phyloP scores from a whole-genome alignment of 371 early-diverging fungal genomes.

The Apophysomyces sp. region DNA sequence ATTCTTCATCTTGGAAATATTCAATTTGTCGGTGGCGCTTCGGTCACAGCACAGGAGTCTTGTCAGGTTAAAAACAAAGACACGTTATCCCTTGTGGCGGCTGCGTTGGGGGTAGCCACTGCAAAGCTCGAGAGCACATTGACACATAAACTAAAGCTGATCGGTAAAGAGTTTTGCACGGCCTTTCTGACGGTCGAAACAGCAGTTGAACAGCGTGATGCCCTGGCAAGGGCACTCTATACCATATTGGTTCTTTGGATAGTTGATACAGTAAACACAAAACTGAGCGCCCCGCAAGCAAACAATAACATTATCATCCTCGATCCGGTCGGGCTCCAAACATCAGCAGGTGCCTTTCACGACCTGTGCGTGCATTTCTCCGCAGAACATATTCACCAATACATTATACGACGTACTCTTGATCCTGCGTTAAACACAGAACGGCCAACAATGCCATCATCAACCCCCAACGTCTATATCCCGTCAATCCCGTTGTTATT shows the following conservation, averaged over 20 bases:
- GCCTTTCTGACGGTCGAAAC: constrained; percentile 75
- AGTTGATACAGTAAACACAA: constrained; percentile 71
- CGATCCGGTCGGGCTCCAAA: constrained; percentile 73
- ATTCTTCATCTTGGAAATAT: constrained; percentile 78
- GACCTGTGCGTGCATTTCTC: constrained; percentile 85
- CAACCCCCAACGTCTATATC: constrained; percentile 7
- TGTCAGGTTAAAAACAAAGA: constrained; percentile 64
- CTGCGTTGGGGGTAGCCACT: constrained; percentile 72
- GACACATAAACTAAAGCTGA: constrained; percentile 59
- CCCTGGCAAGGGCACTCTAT: constrained; percentile 74
- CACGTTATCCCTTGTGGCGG: constrained; percentile 73
- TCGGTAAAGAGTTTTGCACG: constrained; percentile 77
- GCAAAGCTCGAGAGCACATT: constrained; percentile 61
- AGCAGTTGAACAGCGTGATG: constrained; percentile 63
- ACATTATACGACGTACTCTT: constrained; percentile 8
- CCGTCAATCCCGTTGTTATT: constrained; percentile 7
- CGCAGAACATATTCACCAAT: constrained; percentile 79
- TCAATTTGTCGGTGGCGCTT: constrained; percentile 61
- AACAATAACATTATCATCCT: constrained; percentile 68
- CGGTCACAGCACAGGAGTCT: constrained; percentile 39
- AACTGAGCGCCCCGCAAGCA: constrained; percentile 49
- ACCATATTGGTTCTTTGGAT: constrained; percentile 78
- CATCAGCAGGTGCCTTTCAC: constrained; percentile 56
- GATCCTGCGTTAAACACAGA: not conserved
- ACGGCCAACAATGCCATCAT: not conserved